A percentile compares a stretch with the other conserved stretches of the same genome.
Conservation (phyloP, 2,329 filamentous ascomycete genomes). For the Fusarium sp. region DNA sequence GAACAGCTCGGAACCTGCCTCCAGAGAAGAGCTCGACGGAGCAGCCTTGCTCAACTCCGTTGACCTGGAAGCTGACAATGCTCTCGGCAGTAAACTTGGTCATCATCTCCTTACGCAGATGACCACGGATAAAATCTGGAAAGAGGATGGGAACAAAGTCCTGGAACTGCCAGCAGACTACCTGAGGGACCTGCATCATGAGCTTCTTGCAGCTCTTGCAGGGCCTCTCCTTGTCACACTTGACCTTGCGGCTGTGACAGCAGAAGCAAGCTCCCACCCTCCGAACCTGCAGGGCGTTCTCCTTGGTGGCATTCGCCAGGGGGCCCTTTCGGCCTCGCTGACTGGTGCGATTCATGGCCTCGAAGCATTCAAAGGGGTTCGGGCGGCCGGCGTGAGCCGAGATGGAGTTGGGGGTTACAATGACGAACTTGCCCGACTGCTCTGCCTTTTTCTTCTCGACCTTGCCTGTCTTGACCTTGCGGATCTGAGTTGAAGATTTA, state of each 20-base stretch:
- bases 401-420: conserved; percentile 67
- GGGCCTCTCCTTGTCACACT: conserved; percentile 66
- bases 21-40: conserved; percentile 64
- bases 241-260: conserved; percentile 70
- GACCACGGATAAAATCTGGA: conserved; percentile 62
- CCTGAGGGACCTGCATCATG: conserved; percentile 61
- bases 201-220: conserved; percentile 69
- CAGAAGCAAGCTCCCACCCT: conserved; percentile 69
- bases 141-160: conserved; percentile 67
- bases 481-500: conserved; percentile 51
- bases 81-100: conserved; percentile 61
- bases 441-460: conserved; percentile 60
- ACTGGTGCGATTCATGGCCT: conserved; percentile 61
- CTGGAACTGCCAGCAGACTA: conserved; percentile 70
- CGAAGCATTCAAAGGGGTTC: conserved; percentile 68
- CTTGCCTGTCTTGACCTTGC: conserved; percentile 58
- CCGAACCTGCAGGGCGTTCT: conserved; percentile 66
- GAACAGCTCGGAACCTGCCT: conserved; percentile 54
- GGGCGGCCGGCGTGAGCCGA: conserved; percentile 62
- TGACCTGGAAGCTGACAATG: conserved; percentile 57
- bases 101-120: conserved; percentile 65
- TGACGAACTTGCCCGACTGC: conserved; percentile 62
- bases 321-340: conserved; percentile 69
- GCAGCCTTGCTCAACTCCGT: conserved; percentile 56
- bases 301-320: conserved; percentile 64